phyloP scores from a whole-genome alignment of 2,329 filamentous ascomycete species.

The Cytospora chrysosperma region DNA sequence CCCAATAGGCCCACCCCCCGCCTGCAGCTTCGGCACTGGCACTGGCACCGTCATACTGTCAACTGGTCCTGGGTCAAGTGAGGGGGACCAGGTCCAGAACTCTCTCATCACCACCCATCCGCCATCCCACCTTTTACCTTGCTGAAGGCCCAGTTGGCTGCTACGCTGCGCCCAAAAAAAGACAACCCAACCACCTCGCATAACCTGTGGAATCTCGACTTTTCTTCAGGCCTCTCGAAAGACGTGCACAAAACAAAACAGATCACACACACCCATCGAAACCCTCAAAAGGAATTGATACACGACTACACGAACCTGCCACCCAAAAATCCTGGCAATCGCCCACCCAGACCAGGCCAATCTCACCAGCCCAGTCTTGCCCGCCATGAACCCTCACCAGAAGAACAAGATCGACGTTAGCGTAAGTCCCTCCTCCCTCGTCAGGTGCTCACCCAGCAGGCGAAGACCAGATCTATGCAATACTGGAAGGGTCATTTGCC shows the following conservation, averaged over 20 bases:
- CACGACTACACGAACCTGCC: background rate
- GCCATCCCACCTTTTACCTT: background rate
- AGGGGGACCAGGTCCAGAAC: constrained; percentile 14
- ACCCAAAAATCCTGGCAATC: background rate
- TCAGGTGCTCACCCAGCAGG: constrained; percentile 20
- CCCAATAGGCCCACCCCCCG: background rate
- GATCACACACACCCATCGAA: background rate
- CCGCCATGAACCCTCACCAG: constrained; percentile 88
- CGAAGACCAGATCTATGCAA: background rate
- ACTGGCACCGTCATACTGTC: background rate
- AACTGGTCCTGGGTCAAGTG: constrained; percentile 10
- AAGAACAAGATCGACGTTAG: constrained; percentile 98
- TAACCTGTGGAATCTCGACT: background rate
- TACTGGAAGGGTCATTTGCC: too few species aligned
- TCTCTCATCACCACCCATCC: background rate
- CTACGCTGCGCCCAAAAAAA: background rate
- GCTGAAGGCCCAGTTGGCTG: background rate
- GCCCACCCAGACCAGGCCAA: constrained; percentile 10
- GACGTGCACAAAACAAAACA: background rate
- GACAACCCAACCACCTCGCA: background rate
- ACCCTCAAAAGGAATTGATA: background rate
- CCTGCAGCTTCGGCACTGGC: background rate
- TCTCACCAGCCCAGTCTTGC: constrained; percentile 1
- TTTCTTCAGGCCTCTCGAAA: background rate
- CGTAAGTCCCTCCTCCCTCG: constrained; percentile 56